Evolutionary conservation across 441 rosid species (phyloP), one percentile per base, ranked within the genome.

Genomic region (Iberis amara): DNA sequence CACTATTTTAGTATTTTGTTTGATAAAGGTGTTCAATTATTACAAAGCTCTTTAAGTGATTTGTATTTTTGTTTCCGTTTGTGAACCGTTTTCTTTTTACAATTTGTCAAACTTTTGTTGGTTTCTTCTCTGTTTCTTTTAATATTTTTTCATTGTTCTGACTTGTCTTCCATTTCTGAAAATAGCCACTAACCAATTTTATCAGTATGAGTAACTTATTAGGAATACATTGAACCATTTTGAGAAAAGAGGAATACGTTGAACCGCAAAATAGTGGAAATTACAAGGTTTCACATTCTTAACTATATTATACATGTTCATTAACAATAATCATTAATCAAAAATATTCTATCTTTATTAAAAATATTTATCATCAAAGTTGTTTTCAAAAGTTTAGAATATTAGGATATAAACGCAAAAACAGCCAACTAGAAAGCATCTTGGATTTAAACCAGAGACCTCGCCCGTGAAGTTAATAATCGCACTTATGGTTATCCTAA

Each of bases 31-130:
- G 33, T 1, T 32, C 61, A 57, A 48, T 48, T 59, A 59, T 48
- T 30, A 30, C 61, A 57, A 57, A 7, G 45, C 52, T 36, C 26
- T 12, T 18, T 46, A 38, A 38, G 62, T 36, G 33, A 30, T 30
- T 57, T 45, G 36, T 39, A 24, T 54, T 43, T 44, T 44, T 35
- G 14, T 10, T 23, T 42, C 61, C 43, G 13, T 7, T 44, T 45
- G 8, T 24, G 14, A 56, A 24, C 12, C 26, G 24, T 8, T 55
- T 27, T 14, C 31, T 18, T 54, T 8, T 12, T 6, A 11, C 2
- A 4, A n/a, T n/a, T 31, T 18, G 32, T 55, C 6, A 31, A 11
- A 7, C 8, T 30, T 32, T 8, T 1, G 30, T 15, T 54, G 12
- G 5, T 12, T 44, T 55, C 30, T 55, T 32, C 27, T 11, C 21